phyloP scores from a whole-genome alignment of 768 basidiomycete genomes.

The Exidia glandulosa region DNA sequence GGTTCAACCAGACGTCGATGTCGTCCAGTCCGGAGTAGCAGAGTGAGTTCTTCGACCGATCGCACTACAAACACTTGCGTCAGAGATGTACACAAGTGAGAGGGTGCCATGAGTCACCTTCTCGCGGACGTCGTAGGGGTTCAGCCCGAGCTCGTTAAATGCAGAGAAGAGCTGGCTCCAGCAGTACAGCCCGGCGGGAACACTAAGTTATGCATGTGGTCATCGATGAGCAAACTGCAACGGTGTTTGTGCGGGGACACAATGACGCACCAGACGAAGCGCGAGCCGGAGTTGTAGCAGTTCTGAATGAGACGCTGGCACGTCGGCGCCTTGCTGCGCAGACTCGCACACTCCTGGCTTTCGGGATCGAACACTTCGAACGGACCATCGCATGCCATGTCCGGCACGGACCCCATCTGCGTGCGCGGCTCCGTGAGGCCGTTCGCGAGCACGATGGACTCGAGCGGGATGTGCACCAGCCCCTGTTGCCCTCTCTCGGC shows the following conservation, averaged over 20 bases:
- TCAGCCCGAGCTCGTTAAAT: constrained; percentile 56
- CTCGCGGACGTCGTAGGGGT: constrained; percentile 80
- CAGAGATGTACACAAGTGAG: no score
- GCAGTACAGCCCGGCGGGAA: constrained; percentile 73
- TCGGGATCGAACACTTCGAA: constrained; percentile 68
- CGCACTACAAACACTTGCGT: constrained; percentile 14
- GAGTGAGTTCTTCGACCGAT: neutral
- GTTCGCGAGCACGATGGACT: constrained; percentile 77
- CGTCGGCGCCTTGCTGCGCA: constrained; percentile 54
- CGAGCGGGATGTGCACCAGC: constrained; percentile 68
- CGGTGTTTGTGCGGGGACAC: neutral
- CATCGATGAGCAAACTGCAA: neutral
- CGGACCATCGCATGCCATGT: constrained; percentile 70
- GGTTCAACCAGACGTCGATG: constrained; percentile 86
- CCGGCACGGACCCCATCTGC: constrained; percentile 73
- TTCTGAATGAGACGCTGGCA: constrained; percentile 64
- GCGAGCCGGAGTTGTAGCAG: constrained; percentile 54
- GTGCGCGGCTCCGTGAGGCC: constrained; percentile 74
- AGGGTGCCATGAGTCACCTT: constrained; percentile 53
- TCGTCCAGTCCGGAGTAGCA: constrained; percentile 76
- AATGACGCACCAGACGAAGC: constrained; percentile 35
- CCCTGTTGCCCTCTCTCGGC: constrained; percentile 36
- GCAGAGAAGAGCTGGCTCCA: constrained; percentile 44
- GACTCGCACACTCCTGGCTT: constrained; percentile 51
- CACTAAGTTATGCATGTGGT: constrained; percentile 18